Evolutionary conservation across 805 yeast species (phyloP).

Genomic region (Kazachstania taianensis): DNA sequence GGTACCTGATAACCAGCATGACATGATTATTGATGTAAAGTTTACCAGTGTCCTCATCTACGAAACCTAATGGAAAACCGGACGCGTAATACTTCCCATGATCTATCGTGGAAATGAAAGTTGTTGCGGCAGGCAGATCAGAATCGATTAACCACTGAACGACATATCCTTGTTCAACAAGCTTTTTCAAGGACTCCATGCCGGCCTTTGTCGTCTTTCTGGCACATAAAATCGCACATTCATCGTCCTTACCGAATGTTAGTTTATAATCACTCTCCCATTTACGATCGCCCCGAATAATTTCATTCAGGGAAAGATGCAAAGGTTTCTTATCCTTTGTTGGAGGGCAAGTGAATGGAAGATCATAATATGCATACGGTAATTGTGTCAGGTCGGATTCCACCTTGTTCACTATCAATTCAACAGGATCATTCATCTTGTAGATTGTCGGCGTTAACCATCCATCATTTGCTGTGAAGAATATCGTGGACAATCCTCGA

Average conservation of each 20-base stretch:
- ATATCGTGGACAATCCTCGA: background rate
- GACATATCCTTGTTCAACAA: constrained; percentile 61
- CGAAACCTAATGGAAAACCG: constrained; percentile 78
- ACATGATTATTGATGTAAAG: constrained; percentile 69
- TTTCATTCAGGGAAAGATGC: constrained; percentile 63
- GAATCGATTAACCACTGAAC: constrained; percentile 81
- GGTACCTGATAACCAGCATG: constrained; percentile 69
- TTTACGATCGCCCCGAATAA: constrained; percentile 70
- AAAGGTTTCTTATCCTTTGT: constrained; percentile 43
- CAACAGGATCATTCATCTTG: constrained; percentile 49
- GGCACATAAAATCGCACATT: constrained; percentile 62
- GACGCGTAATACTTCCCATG: constrained; percentile 66
- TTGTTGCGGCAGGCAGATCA: constrained; percentile 74
- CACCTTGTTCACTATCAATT: constrained; percentile 63
- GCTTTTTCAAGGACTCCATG: constrained; percentile 44
- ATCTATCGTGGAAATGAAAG: constrained; percentile 51
- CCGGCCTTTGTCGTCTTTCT: constrained; percentile 44
- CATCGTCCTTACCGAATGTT: constrained; percentile 50
- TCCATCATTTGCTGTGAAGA: constrained; percentile 1
- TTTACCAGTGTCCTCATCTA: constrained; percentile 39
- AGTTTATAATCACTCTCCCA: constrained; percentile 67
- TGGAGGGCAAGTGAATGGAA: constrained; percentile 76
- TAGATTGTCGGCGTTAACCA: constrained; percentile 30
- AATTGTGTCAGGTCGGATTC: constrained; percentile 64
- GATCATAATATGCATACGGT: constrained; percentile 66